Percentiles rank a stretch among this genome's conserved stretches.
phyloP scores from a whole-genome alignment of 2,329 filamentous ascomycete species.

The Aureobasidium melanogenum region DNA sequence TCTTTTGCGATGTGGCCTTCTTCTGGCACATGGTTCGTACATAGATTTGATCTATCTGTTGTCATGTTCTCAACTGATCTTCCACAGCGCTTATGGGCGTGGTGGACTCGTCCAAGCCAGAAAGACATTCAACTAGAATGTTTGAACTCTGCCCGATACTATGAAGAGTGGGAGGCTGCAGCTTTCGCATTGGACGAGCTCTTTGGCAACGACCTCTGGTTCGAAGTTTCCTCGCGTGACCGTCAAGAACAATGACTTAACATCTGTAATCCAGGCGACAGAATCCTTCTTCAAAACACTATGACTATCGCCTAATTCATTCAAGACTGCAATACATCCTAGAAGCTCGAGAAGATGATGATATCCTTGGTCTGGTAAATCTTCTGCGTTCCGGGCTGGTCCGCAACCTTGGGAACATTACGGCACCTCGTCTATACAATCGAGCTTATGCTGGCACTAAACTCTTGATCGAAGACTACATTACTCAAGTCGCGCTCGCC shows the following conservation, averaged over 20 bases:
- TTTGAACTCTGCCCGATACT: conserved; percentile 58
- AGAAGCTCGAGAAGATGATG: conserved; percentile 58
- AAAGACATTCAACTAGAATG: conserved; percentile 57
- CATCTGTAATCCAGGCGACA: conserved; percentile 54
- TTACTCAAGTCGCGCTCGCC: conserved; percentile 71
- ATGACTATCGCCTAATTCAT: conserved; percentile 78
- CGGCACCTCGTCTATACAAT: conserved; percentile 71
- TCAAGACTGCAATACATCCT: conserved; percentile 65
- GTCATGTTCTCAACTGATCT: background rate
- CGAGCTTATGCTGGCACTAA: conserved; percentile 83
- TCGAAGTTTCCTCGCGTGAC: conserved; percentile 26
- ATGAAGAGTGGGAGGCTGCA: conserved; percentile 81
- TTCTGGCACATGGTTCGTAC: conserved; percentile 17
- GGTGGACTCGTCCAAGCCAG: conserved; percentile 58
- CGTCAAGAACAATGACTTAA: background rate
- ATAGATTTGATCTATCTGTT: background rate
- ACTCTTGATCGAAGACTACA: conserved; percentile 82
- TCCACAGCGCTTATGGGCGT: conserved; percentile 55
- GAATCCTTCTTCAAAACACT: conserved; percentile 69
- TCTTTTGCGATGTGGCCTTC: conserved; percentile 16
- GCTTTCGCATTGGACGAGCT: conserved; percentile 74
- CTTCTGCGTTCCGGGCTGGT: conserved; percentile 68
- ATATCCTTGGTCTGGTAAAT: conserved; percentile 67
- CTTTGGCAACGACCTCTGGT: conserved; percentile 72
- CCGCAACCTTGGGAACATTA: conserved; percentile 87